Percentiles rank a stretch among this genome's conserved stretches.
These are phyloP conservation scores for Ustilago crameri DNA, from an alignment of 1,284 basidiomycete genomes.

Conservation along the genomic window DNA sequence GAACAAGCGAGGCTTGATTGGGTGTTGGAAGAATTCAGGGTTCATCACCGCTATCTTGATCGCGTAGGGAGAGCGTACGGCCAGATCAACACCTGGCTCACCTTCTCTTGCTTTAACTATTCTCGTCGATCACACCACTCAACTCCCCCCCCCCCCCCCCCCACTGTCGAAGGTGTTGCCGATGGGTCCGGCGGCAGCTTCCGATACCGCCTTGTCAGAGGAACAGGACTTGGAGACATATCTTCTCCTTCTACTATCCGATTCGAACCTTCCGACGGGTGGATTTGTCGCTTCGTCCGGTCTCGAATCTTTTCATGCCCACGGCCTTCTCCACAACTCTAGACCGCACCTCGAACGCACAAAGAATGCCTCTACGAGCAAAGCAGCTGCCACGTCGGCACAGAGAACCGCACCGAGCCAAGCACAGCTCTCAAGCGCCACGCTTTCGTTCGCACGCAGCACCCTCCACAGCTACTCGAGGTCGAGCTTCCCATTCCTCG, in stretches of 20 bases:
- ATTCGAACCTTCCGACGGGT: conserved; percentile 71
- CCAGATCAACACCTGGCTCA: background rate
- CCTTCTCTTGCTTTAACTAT: background rate
- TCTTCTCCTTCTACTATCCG: conserved; percentile 59
- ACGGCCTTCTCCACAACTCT: conserved; percentile 75
- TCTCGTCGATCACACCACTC: too few relatives aligned
- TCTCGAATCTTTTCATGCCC: conserved; percentile 86
- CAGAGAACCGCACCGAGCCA: conserved; percentile 29
- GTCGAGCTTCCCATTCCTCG: conserved; percentile 80
- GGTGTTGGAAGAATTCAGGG: background rate
- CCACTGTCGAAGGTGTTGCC: background rate
- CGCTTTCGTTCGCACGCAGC: conserved; percentile 75
- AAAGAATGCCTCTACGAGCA: background rate
- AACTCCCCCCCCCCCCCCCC: background rate
- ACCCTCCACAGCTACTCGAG: conserved; percentile 80
- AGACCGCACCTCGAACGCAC: background rate
- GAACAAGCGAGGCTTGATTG: background rate
- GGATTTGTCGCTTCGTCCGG: conserved; percentile 92
- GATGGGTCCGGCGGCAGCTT: background rate
- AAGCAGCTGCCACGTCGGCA: background rate
- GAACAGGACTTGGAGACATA: conserved; percentile 49
- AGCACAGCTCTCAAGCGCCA: conserved; percentile 41
- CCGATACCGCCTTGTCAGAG: background rate
- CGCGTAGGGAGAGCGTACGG: background rate
- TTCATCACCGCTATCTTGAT: background rate